Evolutionary conservation across 805 yeast species (phyloP).

Genomic region (Komagataella mondaviorum): DNA sequence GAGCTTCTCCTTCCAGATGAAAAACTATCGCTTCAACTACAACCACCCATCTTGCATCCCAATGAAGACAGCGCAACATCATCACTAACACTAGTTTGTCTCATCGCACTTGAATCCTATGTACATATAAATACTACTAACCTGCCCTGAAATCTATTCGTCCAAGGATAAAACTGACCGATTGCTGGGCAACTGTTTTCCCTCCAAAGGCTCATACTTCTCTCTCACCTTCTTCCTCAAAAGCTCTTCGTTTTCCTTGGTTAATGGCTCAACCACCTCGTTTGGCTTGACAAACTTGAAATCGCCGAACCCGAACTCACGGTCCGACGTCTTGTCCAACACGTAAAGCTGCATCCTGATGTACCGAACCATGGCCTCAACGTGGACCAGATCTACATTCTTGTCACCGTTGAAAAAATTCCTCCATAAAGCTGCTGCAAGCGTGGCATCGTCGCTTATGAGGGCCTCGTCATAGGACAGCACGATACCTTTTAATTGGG

Average conservation of each 20-base stretch:
- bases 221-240: conserved; percentile 35
- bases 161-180: conserved; percentile 35
- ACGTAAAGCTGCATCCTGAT: conserved; percentile 85
- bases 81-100: background rate
- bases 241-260: conserved; percentile 46
- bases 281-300: conserved; percentile 78
- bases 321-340: conserved; percentile 70
- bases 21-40: background rate
- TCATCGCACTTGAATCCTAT: background rate
- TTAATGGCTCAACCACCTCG: conserved; percentile 60
- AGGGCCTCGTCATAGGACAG: conserved; percentile 91
- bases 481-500: conserved; percentile 81
- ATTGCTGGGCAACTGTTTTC: conserved; percentile 44
- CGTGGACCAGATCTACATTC: conserved; percentile 65
- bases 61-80: background rate
- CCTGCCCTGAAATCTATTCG: conserved; percentile 15
- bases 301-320: conserved; percentile 87
- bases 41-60: background rate
- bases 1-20: background rate
- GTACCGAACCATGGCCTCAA: conserved; percentile 84
- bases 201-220: conserved; percentile 36
- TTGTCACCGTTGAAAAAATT: conserved; percentile 80
- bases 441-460: conserved; percentile 60
- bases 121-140: background rate
- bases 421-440: conserved; percentile 80